Percentiles rank a stretch among this genome's conserved stretches.
These are phyloP conservation scores for Suillus sp. DNA, from an alignment of 768 basidiomycete genomes.

Conservation along the genomic window DNA sequence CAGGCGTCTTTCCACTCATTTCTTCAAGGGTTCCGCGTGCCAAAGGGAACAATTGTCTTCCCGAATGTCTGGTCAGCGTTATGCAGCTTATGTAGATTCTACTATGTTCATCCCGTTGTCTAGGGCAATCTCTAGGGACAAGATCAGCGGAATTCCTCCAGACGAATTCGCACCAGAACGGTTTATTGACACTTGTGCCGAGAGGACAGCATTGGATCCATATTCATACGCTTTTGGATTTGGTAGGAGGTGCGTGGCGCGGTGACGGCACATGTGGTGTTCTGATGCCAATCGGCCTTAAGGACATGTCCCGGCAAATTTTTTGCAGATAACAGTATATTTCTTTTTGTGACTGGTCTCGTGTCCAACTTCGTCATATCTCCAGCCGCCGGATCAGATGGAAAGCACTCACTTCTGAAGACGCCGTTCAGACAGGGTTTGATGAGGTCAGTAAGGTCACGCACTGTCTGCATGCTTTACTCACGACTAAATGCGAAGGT, in stretches of 20 bases:
- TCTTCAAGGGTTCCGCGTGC: constrained; percentile 37
- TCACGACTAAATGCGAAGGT: neutral
- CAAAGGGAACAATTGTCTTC: constrained; percentile 41
- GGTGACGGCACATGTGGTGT: neutral
- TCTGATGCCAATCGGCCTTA: neutral
- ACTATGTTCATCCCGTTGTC: neutral
- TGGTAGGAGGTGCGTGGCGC: constrained; percentile 1
- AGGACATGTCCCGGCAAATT: constrained; percentile 9
- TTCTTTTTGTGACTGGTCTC: constrained; percentile 7
- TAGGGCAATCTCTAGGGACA: constrained; percentile 7
- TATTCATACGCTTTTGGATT: constrained; percentile 10
- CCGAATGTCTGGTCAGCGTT: constrained; percentile 41
- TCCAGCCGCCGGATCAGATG: neutral
- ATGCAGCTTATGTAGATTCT: neutral
- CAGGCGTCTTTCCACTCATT: neutral
- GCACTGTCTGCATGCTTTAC: neutral
- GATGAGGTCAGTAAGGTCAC: neutral
- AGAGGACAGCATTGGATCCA: constrained; percentile 10
- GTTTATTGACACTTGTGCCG: neutral
- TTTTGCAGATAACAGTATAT: constrained; percentile 6
- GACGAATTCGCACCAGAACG: constrained; percentile 7
- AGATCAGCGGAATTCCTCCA: constrained; percentile 7
- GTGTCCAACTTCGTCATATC: constrained; percentile 9
- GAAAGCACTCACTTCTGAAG: constrained; percentile 2
- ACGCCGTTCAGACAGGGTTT: constrained; percentile 4